A percentile compares a stretch with the other conserved stretches of the same genome.
These are phyloP conservation scores for Neurospora hispaniola DNA, from an alignment of 495 filamentous ascomycete species.

Conservation along the genomic window DNA sequence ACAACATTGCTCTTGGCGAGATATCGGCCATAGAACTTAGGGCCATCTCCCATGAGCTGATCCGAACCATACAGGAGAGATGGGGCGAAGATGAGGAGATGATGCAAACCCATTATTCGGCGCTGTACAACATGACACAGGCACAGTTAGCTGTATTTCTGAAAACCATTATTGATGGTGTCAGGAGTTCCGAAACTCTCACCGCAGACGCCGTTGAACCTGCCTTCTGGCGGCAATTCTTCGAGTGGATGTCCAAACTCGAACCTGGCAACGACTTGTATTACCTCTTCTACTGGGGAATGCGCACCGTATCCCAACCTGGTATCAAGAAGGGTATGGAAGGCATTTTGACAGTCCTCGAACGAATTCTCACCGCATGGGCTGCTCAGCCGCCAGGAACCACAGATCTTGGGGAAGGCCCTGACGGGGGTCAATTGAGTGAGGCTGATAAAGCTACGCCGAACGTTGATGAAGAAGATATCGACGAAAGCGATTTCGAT, in stretches of 20 bases:
- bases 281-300: not conserved
- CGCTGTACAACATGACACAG: not conserved
- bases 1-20: constrained; percentile 7
- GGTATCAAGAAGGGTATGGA: not conserved
- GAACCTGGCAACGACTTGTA: not conserved
- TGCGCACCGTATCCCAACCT: not conserved
- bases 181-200: not conserved
- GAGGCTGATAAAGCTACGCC: not conserved
- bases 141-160: not conserved
- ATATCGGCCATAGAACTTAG: constrained; percentile 1
- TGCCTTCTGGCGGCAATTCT: not conserved
- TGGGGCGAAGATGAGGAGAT: not conserved
- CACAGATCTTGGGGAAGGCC: not conserved
- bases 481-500: not conserved
- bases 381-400: not conserved
- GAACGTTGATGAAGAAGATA: not conserved
- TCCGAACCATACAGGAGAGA: not conserved
- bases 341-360: not conserved
- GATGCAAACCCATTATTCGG: not conserved
- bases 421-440: not conserved
- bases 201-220: not conserved
- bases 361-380: not conserved
- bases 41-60: not conserved
- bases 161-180: not conserved
- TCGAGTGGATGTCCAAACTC: not conserved